phyloP scores from a whole-genome alignment of 306 rosid species.

The Vicia faba region DNA sequence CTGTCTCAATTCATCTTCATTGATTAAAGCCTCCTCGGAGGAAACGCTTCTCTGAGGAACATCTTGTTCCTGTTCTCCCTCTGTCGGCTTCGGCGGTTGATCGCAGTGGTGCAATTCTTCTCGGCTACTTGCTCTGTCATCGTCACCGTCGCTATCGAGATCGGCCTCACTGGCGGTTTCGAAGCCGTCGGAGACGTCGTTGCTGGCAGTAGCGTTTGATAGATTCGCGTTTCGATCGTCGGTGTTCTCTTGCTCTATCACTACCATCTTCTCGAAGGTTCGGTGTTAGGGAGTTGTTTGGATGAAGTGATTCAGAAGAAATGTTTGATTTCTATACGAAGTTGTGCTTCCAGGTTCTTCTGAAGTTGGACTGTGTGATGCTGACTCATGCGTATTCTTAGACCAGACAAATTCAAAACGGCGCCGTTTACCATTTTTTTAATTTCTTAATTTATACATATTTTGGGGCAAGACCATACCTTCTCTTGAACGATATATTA shows the following conservation, averaged over 20 bases:
- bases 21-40: slow-evolving; percentile 29
- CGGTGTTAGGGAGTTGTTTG: neutral
- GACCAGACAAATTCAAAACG: neutral
- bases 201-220: neutral
- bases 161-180: slow-evolving; percentile 52
- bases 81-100: slow-evolving; percentile 2
- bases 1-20: slow-evolving; percentile 38
- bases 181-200: slow-evolving; percentile 45
- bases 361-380: neutral
- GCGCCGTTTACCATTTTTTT: neutral
- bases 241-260: slow-evolving; percentile 26
- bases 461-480: too few relatives aligned
- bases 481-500: too few relatives aligned
- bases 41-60: slow-evolving; percentile 21
- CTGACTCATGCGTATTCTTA: neutral
- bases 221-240: slow-evolving; percentile 22
- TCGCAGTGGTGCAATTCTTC: neutral
- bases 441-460: too few relatives aligned
- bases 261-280: slow-evolving; percentile 40
- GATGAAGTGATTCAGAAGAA: slow-evolving; percentile 7
- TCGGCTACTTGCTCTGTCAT: neutral
- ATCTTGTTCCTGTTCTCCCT: slow-evolving; percentile 21
- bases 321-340: neutral
- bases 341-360: neutral
- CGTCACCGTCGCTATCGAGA: slow-evolving; percentile 26